Percentiles rank a stretch among this genome's conserved stretches.
These are phyloP conservation scores for Cytospora leucostoma DNA, from an alignment of 2,329 filamentous ascomycete genomes.

Conservation along the genomic window DNA sequence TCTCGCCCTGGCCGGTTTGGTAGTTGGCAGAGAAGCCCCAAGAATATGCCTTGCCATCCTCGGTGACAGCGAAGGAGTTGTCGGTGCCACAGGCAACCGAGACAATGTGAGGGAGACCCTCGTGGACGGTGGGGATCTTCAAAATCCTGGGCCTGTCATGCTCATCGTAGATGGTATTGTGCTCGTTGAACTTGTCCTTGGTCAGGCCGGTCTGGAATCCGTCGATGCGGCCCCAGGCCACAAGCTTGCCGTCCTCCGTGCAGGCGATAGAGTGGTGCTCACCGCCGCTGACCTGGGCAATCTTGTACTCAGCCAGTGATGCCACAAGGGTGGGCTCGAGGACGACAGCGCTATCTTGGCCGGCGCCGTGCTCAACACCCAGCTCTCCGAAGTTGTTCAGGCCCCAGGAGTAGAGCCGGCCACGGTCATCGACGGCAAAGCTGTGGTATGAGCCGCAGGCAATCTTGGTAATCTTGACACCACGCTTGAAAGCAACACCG, in stretches of 20 bases:
- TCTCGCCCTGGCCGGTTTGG: constrained; percentile 75
- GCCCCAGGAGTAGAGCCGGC: constrained; percentile 78
- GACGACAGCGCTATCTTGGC: constrained; percentile 70
- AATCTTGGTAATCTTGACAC: constrained; percentile 66
- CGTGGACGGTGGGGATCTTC: constrained; percentile 63
- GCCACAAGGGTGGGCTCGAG: constrained; percentile 68
- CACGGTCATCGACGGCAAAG: constrained; percentile 74
- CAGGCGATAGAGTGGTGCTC: constrained; percentile 73
- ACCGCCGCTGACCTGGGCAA: constrained; percentile 67
- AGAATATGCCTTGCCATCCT: constrained; percentile 69
- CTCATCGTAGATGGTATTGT: constrained; percentile 65
- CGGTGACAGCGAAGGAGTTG: constrained; percentile 71
- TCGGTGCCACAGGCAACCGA: constrained; percentile 67
- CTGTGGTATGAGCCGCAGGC: constrained; percentile 75
- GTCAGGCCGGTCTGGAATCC: constrained; percentile 59
- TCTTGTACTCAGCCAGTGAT: constrained; percentile 60
- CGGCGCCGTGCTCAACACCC: constrained; percentile 61
- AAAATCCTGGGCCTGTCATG: constrained; percentile 68
- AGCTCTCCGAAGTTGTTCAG: constrained; percentile 86
- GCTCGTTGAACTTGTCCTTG: constrained; percentile 54
- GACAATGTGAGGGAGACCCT: constrained; percentile 56
- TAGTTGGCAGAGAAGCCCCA: constrained; percentile 84
- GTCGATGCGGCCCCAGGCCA: constrained; percentile 62
- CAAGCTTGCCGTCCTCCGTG: constrained; percentile 56
- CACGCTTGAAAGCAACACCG: constrained; percentile 38